Base-by-base conservation (phyloP, 2,329 filamentous ascomycete genomes). In the Calonectria fujianensis region DNA sequence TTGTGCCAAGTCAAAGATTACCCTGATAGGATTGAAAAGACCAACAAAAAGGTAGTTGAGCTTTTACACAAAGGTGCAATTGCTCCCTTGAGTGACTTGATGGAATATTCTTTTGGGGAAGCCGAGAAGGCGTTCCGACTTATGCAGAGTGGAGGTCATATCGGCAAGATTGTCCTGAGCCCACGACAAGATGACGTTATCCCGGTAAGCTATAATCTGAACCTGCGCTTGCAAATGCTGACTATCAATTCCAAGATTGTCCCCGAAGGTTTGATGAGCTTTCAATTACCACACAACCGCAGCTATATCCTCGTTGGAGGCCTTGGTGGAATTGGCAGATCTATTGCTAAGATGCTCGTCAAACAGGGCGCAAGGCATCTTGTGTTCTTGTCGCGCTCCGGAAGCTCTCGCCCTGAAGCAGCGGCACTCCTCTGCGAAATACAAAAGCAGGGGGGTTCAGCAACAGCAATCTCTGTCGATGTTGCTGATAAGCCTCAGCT, bases 261-360 rank as follows among this genome's bases (percentile, higher is more conserved):
- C 29, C 51, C 51, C 18, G 29, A 57, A 57, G 29, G 29, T 18
- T 35, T 57, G 51, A 57, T 57, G 51, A 35, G 3, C 35, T 57
- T 57, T 29, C 29, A n/a, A 11, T 57, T 57, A 57, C 16, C 51
- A 59, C 32, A 39, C 18, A 13, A 67, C 18, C 18, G 29, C 29
- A 52, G 63, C 8, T 68, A 51, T 31, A 52, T 72, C 4, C 48
- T 72, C 29, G 82, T 82, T 48, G 87, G 87, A 66, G 86, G 87
- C 11, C 80, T 86, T 1, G 85, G 86, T 50, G 86, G 85, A 45
- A 76, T 88, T 0, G 87, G 87, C n/a, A 79, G 81, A 57, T 79
- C 79, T 41, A 82, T 87, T 29, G 81, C 84, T 8, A 73, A 61
- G 13, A 85, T 83, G 83, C 82, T 88, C 82, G 82, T 80, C 2